Base-by-base conservation (phyloP, 139 green algal species). In the Gonium pectorale region DNA sequence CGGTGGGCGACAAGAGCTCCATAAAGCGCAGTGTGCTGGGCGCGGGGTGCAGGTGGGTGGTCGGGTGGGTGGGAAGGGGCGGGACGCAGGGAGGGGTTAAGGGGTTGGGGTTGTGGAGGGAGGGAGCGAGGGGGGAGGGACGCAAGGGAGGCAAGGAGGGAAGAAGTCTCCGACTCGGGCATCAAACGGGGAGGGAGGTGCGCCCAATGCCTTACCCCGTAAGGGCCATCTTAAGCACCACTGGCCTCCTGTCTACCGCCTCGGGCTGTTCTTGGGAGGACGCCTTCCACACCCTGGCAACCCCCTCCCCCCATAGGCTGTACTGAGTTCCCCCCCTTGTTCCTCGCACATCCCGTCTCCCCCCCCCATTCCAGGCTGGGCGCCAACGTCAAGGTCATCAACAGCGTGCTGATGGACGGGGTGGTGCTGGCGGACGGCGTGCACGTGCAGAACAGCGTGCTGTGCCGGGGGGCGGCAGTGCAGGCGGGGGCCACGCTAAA, bases 1-100 rank as follows among this genome's bases (percentile, higher is more conserved):
- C 73, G n/a, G 80, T 99, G 29, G 95, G 92, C 4, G 96, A 99
- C 88, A 97, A 95, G 81, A 93, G 85, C 84, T 94, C 84, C 89
- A 93, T 99, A 51, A 99, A 99, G 92, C 73, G 94, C 40, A 93
- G 84, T 2, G 93, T 98, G 31, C 87, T 99, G 37, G 95, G 95
- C 26, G 31, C 40, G 44, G 86, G 87, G 35, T 96, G 93, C 91
- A 90, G 71, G 91, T 92, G 62, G 27, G 90, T 4, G 37, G 44
- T 9, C 21, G 31, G n/a, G n/a, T 11, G n/a, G 44, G 44, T 19
- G 35, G 35, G 41, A 7, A 29, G 35, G 33, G 26, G 52, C 6
- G 52, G 3, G 72, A 9, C 35, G 52, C 21, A 2, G 35, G 19
- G 15, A 7, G 35, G 52, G 37, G 37, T 40, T 21, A 8, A 66